Conservation (phyloP, 331 rosid genomes). For the Erythrophleum ivorense region DNA sequence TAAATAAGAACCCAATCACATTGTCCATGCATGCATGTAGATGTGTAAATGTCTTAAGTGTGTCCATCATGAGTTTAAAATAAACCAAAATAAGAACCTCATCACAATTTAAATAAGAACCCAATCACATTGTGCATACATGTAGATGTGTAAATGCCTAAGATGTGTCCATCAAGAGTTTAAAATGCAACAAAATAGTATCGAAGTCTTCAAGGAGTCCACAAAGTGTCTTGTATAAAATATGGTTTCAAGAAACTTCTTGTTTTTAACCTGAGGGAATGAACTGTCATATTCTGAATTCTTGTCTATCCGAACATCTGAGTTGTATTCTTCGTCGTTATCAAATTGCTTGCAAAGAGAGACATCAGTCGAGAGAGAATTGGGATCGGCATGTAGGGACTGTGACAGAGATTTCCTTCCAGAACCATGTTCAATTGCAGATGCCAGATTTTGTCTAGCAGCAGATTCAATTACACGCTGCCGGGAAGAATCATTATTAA, state of each 20-base stretch:
- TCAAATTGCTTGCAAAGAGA: constrained; percentile 78
- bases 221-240: constrained; percentile 23
- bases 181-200: not conserved
- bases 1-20: not conserved
- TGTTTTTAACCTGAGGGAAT: constrained; percentile 57
- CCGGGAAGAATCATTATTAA: constrained; percentile 61
- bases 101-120: not conserved
- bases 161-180: not conserved
- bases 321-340: constrained; percentile 63
- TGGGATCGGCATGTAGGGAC: constrained; percentile 59
- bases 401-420: constrained; percentile 93
- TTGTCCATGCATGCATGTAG: not conserved
- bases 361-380: constrained; percentile 55
- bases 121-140: not conserved
- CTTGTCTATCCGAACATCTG: constrained; percentile 57
- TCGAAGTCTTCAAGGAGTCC: not conserved
- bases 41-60: not conserved
- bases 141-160: not conserved
- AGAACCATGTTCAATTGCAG: constrained; percentile 81
- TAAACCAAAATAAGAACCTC: not conserved
- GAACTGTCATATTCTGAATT: constrained; percentile 60
- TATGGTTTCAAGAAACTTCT: constrained; percentile 12
- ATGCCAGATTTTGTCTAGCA: constrained; percentile 68
- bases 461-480: constrained; percentile 52
- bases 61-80: not conserved